Evolutionary conservation across 495 filamentous ascomycete genomes (phyloP).

Genomic region (Penicillium crystallinum): DNA sequence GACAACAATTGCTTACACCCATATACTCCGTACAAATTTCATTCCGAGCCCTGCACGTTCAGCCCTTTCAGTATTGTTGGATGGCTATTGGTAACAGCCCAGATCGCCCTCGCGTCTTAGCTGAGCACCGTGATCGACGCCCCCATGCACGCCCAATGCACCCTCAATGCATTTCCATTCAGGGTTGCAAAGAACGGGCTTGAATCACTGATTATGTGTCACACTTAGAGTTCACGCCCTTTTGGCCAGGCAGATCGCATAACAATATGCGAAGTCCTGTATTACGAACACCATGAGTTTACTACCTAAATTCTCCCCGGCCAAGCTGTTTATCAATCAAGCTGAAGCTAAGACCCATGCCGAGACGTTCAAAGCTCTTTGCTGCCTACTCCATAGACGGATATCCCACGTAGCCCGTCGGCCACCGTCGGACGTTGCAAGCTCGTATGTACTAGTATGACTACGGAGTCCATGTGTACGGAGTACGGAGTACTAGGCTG

Average conservation of each 20-base stretch:
- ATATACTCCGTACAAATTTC: not conserved
- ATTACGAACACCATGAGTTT: not conserved
- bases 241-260: not conserved
- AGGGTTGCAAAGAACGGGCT: not conserved
- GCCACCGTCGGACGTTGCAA: not conserved
- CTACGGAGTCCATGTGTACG: no score
- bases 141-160: not conserved
- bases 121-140: slow-evolving; percentile 2
- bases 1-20: not conserved
- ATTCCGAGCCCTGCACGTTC: not conserved
- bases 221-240: slow-evolving; percentile 3
- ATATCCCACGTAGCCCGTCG: not conserved
- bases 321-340: no score
- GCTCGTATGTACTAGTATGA: not conserved
- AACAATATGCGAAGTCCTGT: no score
- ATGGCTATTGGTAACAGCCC: not conserved
- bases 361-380: not conserved
- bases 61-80: not conserved
- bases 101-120: slow-evolving; percentile 1
- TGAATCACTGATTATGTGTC: not conserved
- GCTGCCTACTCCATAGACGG: not conserved
- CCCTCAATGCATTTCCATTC: not conserved
- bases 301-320: no score
- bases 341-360: no score
- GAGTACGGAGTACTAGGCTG: no score